Conservation (phyloP, 1,139 yeast genomes). For the Nakaseomyces delphensis region DNA sequence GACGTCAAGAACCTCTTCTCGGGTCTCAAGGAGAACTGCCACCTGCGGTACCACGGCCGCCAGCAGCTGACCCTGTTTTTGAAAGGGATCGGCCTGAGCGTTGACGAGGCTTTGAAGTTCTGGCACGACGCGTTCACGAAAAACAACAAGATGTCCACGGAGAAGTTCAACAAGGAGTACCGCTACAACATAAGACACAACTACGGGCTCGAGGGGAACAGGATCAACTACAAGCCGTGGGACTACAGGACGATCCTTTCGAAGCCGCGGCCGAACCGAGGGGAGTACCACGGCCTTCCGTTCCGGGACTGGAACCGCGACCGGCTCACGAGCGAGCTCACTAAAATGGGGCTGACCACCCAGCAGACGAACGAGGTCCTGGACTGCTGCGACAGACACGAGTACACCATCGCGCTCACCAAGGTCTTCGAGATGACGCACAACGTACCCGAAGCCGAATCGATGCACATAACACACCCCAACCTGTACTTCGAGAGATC, state of each 20-base stretch:
- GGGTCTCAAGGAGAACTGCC: slow-evolving; percentile 52
- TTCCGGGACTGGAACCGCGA: slow-evolving; percentile 68
- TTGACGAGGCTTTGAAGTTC: slow-evolving; percentile 80
- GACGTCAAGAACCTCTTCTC: slow-evolving; percentile 68
- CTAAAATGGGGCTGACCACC: slow-evolving; percentile 62
- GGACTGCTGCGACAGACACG: slow-evolving; percentile 56
- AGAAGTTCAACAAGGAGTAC: slow-evolving; percentile 80
- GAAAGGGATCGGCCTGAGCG: slow-evolving; percentile 78
- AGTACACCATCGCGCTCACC: slow-evolving; percentile 82
- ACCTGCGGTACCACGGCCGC: slow-evolving; percentile 75
- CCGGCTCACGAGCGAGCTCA: slow-evolving; percentile 46
- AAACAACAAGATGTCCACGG: slow-evolving; percentile 48
- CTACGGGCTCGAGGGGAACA: slow-evolving; percentile 86
- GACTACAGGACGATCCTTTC: slow-evolving; percentile 70
- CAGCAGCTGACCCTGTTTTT: slow-evolving; percentile 77
- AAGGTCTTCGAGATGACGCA: slow-evolving; percentile 72
- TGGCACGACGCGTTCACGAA: slow-evolving; percentile 67
- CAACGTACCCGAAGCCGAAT: slow-evolving; percentile 36
- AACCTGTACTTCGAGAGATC: slow-evolving; percentile 79
- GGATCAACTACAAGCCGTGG: slow-evolving; percentile 79
- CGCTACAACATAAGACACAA: slow-evolving; percentile 77
- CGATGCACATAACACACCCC: slow-evolving; percentile 66
- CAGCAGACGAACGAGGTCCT: slow-evolving; percentile 50
- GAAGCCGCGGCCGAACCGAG: slow-evolving; percentile 62
- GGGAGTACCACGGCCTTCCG: slow-evolving; percentile 88